These are phyloP conservation scores for Vitis cinerea DNA, from an alignment of 164 flowering plant genomes.

Conservation along the genomic window DNA sequence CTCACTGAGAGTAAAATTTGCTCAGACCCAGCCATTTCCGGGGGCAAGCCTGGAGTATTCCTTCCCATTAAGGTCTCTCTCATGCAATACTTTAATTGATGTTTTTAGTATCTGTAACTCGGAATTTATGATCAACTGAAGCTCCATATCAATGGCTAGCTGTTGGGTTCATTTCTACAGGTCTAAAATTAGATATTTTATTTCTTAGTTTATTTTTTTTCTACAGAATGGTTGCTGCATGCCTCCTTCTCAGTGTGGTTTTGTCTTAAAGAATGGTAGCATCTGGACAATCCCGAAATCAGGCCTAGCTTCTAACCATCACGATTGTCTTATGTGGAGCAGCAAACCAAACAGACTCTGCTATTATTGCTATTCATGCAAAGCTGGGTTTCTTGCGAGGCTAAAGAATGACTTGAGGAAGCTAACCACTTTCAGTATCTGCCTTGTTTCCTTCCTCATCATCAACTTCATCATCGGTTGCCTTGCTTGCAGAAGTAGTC, in stretches of 20 bases:
- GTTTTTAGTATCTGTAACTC: background rate
- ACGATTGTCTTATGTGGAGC: slow-evolving; percentile 41
- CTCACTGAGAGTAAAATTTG: slow-evolving; percentile 53
- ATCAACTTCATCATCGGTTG: slow-evolving; percentile 52
- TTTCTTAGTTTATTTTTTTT: background rate
- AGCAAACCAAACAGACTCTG: slow-evolving; percentile 34
- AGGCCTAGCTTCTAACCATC: background rate
- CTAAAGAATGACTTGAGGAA: slow-evolving; percentile 52
- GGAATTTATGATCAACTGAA: no score
- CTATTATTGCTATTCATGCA: slow-evolving; percentile 53
- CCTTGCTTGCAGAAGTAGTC: slow-evolving; percentile 45
- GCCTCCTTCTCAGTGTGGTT: slow-evolving; percentile 48
- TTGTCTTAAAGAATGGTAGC: slow-evolving; percentile 17
- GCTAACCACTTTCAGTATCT: slow-evolving; percentile 44
- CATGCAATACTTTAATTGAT: background rate
- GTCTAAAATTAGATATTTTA: background rate
- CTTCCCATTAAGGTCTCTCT: slow-evolving; percentile 57
- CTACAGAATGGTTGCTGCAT: slow-evolving; percentile 73
- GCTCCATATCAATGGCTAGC: background rate
- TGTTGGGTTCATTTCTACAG: background rate
- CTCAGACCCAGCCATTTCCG: slow-evolving; percentile 15
- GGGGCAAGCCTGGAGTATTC: slow-evolving; percentile 13
- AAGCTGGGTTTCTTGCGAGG: slow-evolving; percentile 53
- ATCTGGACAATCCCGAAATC: slow-evolving; percentile 27
- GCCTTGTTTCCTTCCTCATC: slow-evolving; percentile 44